phyloP scores from a whole-genome alignment of 2,329 filamentous ascomycete genomes.

The Diaporthe caulivora region DNA sequence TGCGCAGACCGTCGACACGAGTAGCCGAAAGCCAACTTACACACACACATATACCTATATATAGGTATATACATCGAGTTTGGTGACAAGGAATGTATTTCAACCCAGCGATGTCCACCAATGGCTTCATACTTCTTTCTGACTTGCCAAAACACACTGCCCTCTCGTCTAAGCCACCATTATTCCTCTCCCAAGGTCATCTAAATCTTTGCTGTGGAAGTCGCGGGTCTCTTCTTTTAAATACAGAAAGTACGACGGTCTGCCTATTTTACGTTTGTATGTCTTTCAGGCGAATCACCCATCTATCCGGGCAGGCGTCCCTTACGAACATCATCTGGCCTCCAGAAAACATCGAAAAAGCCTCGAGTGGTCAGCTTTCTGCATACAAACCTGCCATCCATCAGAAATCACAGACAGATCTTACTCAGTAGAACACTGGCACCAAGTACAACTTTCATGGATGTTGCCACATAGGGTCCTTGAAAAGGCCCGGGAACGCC shows the following conservation, averaged over 20 bases:
- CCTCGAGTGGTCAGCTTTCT: not conserved
- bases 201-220: not conserved
- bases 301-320: not conserved
- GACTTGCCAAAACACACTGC: not conserved
- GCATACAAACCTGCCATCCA: not conserved
- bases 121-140: not conserved
- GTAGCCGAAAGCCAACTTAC: too few relatives aligned
- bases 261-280: not conserved
- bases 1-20: too few relatives aligned
- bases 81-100: not conserved
- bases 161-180: not conserved
- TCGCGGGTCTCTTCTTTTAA: not conserved
- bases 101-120: too few relatives aligned
- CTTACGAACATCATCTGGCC: not conserved
- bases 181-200: not conserved
- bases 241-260: slow-evolving; percentile 1
- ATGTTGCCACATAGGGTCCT: slow-evolving; percentile 15
- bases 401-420: not conserved
- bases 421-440: not conserved
- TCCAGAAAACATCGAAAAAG: too few relatives aligned
- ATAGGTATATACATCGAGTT: too few relatives aligned
- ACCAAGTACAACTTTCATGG: not conserved
- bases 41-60: too few relatives aligned
- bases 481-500: slow-evolving; percentile 1
- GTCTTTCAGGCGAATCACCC: not conserved